Conservation (phyloP, 2,329 filamentous ascomycete species). For the Pseudogymnoascus sp. region DNA sequence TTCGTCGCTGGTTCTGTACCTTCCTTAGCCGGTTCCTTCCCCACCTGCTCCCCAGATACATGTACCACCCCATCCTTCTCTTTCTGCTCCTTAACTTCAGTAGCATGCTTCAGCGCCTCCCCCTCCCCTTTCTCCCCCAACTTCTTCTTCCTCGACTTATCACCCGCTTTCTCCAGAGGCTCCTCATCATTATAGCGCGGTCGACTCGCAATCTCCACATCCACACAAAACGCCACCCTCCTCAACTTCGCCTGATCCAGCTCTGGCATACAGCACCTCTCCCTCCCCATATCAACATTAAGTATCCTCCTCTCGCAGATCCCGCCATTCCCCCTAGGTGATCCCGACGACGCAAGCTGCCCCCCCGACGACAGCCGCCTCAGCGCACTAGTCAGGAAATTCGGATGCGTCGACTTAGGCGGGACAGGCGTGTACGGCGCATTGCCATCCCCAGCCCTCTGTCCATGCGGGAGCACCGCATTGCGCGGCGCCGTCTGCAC, state of each 20-base stretch:
- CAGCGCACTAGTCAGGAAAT: conserved; percentile 74
- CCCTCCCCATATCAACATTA: conserved; percentile 76
- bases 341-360: conserved; percentile 18
- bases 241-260: conserved; percentile 75
- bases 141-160: conserved; percentile 57
- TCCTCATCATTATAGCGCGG: conserved; percentile 62
- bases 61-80: conserved; percentile 41
- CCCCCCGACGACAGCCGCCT: conserved; percentile 66
- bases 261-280: conserved; percentile 73
- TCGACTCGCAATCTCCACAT: conserved; percentile 90
- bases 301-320: conserved; percentile 74
- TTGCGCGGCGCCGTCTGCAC: conserved; percentile 49
- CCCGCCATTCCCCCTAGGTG: conserved; percentile 43
- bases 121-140: conserved; percentile 66
- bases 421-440: conserved; percentile 68
- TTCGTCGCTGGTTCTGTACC: conserved; percentile 27
- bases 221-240: conserved; percentile 90
- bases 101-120: conserved; percentile 63
- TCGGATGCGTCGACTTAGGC: conserved; percentile 60
- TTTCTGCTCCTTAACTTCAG: conserved; percentile 53
- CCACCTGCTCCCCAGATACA: conserved; percentile 35
- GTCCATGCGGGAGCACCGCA: conserved; percentile 52
- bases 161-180: conserved; percentile 39
- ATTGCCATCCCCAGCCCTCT: conserved; percentile 49
- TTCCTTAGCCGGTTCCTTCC: conserved; percentile 37